Evolutionary conservation across 371 early-diverging fungal species (phyloP).

Genomic region (Choanephora cucurbitarum): DNA sequence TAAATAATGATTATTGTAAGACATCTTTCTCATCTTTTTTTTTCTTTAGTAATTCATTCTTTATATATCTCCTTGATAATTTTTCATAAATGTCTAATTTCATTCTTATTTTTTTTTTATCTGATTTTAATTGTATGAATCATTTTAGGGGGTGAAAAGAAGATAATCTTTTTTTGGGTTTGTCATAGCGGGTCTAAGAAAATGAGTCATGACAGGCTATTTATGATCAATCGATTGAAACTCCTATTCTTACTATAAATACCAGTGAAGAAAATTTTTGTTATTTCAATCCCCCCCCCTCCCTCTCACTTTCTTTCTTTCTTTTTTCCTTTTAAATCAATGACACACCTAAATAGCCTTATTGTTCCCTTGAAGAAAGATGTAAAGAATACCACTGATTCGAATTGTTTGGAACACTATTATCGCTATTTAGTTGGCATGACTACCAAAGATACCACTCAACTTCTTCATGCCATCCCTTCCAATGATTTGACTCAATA

Average conservation of each 20-base stretch:
- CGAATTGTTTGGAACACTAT: conserved; percentile 22
- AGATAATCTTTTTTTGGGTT: neutral
- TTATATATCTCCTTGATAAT: too few species aligned
- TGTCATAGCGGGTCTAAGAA: neutral
- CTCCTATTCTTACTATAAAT: neutral
- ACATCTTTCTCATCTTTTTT: too few species aligned
- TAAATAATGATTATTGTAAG: too few species aligned
- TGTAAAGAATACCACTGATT: conserved; percentile 6
- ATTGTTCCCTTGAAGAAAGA: conserved; percentile 5
- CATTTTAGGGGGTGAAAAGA: neutral
- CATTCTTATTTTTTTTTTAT: neutral
- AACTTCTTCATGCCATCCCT: conserved; percentile 23
- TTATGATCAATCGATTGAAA: neutral
- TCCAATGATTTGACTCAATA: conserved; percentile 20
- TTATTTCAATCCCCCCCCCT: neutral
- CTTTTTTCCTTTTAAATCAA: conserved; percentile 11
- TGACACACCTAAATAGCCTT: conserved; percentile 23
- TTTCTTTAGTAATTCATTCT: too few species aligned
- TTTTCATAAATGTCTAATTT: too few species aligned
- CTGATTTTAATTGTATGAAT: neutral
- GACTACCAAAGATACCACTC: conserved; percentile 15
- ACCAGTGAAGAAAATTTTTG: too few species aligned
- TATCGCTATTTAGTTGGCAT: conserved; percentile 27
- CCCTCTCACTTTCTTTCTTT: conserved; percentile 11
- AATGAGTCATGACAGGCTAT: neutral